Conservation (phyloP, 345 rosid genomes). For the Eucalyptus regnans region DNA sequence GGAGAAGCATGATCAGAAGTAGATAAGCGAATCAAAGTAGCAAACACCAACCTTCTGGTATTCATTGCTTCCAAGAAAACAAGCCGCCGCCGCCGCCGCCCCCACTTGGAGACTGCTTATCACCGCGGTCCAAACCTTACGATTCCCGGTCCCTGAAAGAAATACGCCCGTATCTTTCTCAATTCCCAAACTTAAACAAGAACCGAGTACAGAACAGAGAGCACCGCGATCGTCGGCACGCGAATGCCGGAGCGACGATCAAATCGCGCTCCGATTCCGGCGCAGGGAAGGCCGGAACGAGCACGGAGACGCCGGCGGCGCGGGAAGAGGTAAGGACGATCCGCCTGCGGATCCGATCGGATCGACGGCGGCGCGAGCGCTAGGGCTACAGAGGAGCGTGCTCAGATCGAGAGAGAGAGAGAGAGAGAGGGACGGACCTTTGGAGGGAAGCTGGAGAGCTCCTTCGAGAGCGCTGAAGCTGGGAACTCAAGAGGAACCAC, state of each 20-base stretch:
- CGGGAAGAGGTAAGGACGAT: neutral
- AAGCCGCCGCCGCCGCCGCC: neutral
- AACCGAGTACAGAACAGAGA: neutral
- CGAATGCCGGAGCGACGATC: neutral
- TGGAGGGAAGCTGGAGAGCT: neutral
- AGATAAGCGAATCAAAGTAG: neutral
- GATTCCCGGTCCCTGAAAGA: neutral
- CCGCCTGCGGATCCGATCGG: neutral
- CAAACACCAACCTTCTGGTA: neutral
- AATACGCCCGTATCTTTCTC: neutral
- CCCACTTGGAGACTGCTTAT: neutral
- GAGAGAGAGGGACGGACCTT: neutral
- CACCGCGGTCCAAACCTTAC: neutral
- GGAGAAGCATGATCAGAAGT: neutral
- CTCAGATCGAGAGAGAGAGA: neutral
- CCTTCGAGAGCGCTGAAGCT: neutral
- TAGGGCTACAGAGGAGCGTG: neutral
- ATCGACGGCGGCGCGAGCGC: neutral
- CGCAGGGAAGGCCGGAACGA: neutral
- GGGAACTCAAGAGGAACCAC: neutral
- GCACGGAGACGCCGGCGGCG: neutral
- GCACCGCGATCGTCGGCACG: neutral
- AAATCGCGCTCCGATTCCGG: neutral
- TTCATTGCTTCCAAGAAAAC: neutral
- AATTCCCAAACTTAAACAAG: neutral